Conservation (phyloP, 306 rosid genomes). For the Crotalaria pallida region DNA sequence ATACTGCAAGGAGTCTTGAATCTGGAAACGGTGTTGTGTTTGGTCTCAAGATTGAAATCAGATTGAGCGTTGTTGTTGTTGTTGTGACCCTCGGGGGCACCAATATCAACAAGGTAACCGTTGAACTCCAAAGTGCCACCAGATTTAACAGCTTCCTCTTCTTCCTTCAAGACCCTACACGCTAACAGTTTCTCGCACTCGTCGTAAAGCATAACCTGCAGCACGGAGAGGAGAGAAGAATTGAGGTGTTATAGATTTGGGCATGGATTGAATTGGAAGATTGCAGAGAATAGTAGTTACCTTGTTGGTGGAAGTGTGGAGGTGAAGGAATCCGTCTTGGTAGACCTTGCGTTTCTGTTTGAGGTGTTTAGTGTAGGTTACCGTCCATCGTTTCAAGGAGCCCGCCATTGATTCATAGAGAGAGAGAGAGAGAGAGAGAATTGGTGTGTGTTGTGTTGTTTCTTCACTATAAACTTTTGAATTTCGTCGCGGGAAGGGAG, state of each 20-base stretch:
- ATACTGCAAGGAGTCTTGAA: conserved; percentile 29
- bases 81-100: conserved; percentile 38
- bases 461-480: too few relatives aligned
- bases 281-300: conserved; percentile 21
- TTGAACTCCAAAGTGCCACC: conserved; percentile 43
- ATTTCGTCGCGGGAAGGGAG: too few relatives aligned
- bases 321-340: conserved; percentile 70
- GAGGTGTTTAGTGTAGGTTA: conserved; percentile 70
- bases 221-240: background rate
- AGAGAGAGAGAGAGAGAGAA: background rate
- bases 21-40: conserved; percentile 12
- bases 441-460: too few relatives aligned
- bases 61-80: conserved; percentile 27
- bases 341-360: conserved; percentile 78
- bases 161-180: conserved; percentile 57
- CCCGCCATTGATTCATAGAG: conserved; percentile 37
- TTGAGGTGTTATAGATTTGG: background rate
- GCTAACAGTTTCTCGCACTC: conserved; percentile 63
- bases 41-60: conserved; percentile 27
- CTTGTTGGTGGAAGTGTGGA: conserved; percentile 56
- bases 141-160: conserved; percentile 43
- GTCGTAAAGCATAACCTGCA: conserved; percentile 58
- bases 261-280: background rate
- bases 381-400: conserved; percentile 59
- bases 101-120: conserved; percentile 47